Evolutionary conservation across 2,329 filamentous ascomycete species (phyloP).

Genomic region (Ophiostoma perfectum): DNA sequence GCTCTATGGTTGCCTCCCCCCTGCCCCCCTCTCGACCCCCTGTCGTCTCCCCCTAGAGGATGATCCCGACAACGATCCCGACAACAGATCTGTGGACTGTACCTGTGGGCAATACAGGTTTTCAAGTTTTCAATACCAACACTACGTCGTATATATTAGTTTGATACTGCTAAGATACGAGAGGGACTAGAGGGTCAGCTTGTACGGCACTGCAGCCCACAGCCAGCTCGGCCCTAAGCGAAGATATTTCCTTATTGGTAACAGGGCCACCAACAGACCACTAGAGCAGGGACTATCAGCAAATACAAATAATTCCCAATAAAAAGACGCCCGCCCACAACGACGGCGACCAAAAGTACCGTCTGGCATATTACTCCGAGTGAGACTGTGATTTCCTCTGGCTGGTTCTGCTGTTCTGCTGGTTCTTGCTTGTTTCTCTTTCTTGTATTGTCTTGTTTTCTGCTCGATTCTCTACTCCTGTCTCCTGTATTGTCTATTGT

Average conservation of each 20-base stretch:
- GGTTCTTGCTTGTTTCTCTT: background rate
- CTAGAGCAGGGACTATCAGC: slow-evolving; percentile 1
- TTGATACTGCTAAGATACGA: background rate
- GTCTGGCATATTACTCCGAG: background rate
- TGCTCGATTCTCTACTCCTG: too few species aligned
- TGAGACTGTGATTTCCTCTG: background rate
- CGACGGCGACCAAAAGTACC: slow-evolving; percentile 10
- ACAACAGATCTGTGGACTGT: slow-evolving; percentile 7
- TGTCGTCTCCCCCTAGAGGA: background rate
- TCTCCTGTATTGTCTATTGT: too few species aligned
- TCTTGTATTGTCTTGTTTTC: background rate
- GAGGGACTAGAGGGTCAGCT: background rate
- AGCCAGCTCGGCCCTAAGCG: background rate
- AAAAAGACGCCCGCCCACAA: slow-evolving; percentile 6
- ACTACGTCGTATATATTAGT: background rate
- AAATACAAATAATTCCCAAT: background rate
- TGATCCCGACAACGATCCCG: background rate
- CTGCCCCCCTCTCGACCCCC: background rate
- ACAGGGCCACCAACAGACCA: background rate
- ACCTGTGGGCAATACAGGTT: background rate
- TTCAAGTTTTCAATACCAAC: background rate
- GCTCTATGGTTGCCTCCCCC: background rate
- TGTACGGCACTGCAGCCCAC: background rate
- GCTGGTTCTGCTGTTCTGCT: background rate
- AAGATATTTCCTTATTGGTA: background rate